A percentile compares a stretch with the other conserved stretches of the same genome.
Evolutionary conservation across 768 basidiomycete genomes (phyloP).

Genomic region (Pleurotus ostreatus): DNA sequence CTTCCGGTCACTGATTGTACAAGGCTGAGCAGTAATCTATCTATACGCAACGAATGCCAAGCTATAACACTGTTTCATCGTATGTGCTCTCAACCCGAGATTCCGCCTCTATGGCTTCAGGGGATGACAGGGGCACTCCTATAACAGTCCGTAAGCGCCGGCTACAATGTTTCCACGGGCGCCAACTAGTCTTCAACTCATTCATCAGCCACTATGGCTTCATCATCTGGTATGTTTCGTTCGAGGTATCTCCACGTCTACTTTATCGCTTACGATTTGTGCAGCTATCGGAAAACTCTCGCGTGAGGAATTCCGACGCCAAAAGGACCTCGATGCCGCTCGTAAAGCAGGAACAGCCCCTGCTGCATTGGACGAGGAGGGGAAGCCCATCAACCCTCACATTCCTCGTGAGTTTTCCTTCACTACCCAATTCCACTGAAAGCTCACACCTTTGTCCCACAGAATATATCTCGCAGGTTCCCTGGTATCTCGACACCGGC

Average conservation of each 20-base stretch:
- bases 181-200: not conserved
- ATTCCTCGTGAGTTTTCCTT: slow-evolving; percentile 76
- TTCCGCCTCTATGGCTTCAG: too few relatives aligned
- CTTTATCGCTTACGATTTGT: slow-evolving; percentile 9
- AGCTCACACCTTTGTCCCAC: not conserved
- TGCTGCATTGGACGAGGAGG: slow-evolving; percentile 92
- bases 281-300: slow-evolving; percentile 78
- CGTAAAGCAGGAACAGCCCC: slow-evolving; percentile 98
- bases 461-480: slow-evolving; percentile 99
- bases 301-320: slow-evolving; percentile 89
- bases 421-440: slow-evolving; percentile 1
- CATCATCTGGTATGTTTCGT: not conserved
- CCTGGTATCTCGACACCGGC: slow-evolving; percentile 97
- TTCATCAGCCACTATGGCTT: slow-evolving; percentile 1
- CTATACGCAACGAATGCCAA: too few relatives aligned
- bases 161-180: too few relatives aligned
- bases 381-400: slow-evolving; percentile 95
- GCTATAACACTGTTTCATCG: too few relatives aligned
- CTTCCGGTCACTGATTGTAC: too few relatives aligned
- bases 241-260: too few relatives aligned
- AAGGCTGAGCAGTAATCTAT: too few relatives aligned
- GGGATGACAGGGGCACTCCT: too few relatives aligned
- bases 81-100: too few relatives aligned
- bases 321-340: slow-evolving; percentile 97
- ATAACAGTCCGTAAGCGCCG: too few relatives aligned